Conservation (phyloP, 1,139 yeast genomes). For the Hemisphaericaspora xylanilytica region DNA sequence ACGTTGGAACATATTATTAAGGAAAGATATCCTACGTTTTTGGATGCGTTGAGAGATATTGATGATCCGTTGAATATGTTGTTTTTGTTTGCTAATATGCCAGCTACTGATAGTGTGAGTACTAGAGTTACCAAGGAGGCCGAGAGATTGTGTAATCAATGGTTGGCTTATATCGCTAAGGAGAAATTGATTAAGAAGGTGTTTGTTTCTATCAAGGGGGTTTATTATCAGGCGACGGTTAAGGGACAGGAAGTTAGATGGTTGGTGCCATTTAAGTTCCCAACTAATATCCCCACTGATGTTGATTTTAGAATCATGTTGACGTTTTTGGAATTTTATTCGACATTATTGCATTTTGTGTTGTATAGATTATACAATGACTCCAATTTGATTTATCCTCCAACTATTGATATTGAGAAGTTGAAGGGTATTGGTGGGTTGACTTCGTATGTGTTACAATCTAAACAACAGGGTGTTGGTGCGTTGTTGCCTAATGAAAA, state of each 20-base stretch:
- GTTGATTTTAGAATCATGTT: conserved; percentile 96
- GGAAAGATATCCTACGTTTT: conserved; percentile 92
- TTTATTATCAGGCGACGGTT: conserved; percentile 86
- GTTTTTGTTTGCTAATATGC: conserved; percentile 90
- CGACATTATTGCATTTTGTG: conserved; percentile 85
- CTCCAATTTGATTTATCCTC: conserved; percentile 85
- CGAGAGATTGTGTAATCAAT: conserved; percentile 81
- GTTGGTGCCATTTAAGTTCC: conserved; percentile 96
- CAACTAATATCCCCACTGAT: conserved; percentile 91
- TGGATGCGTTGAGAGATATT: conserved; percentile 87
- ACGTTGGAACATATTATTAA: conserved; percentile 87
- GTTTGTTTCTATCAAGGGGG: conserved; percentile 96
- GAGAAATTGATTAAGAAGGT: conserved; percentile 83
- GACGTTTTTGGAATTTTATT: conserved; percentile 92
- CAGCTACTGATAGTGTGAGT: conserved; percentile 83
- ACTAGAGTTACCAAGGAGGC: conserved; percentile 84
- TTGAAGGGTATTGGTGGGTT: conserved; percentile 89
- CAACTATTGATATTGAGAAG: conserved; percentile 69
- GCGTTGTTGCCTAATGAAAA: conserved; percentile 42
- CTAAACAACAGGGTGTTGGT: conserved; percentile 37
- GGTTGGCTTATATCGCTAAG: conserved; percentile 91
- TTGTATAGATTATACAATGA: conserved; percentile 84
- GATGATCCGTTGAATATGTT: conserved; percentile 97
- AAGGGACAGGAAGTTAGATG: conserved; percentile 93
- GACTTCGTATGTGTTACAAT: conserved; percentile 67